Percentiles rank a stretch among this genome's conserved stretches.
Evolutionary conservation across 768 basidiomycete genomes (phyloP).

Genomic region (Leccinum arenicola): DNA sequence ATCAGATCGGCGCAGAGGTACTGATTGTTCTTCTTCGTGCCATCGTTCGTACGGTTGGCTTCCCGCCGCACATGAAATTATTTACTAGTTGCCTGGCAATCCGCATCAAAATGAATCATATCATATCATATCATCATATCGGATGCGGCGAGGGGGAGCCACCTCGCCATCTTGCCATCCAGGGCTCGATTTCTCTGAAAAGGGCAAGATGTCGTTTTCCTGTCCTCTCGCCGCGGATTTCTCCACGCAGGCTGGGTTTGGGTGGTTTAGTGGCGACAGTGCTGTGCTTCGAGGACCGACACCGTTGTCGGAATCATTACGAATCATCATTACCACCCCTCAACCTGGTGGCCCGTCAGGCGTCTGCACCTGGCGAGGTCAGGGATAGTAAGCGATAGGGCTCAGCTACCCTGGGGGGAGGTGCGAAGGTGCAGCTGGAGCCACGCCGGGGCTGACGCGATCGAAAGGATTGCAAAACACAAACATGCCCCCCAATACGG

Average conservation of each 20-base stretch:
- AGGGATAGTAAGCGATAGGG: not conserved
- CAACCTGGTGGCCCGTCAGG: not conserved
- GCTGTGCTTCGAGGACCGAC: not conserved
- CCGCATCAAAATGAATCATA: constrained; percentile 15
- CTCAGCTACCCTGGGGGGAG: not conserved
- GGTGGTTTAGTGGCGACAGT: constrained; percentile 2
- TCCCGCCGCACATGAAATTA: constrained; percentile 10
- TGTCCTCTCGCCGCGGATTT: not conserved
- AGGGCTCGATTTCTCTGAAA: constrained; percentile 4
- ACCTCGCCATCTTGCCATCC: not conserved
- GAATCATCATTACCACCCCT: not conserved
- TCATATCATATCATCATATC: not conserved
- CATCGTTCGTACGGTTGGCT: not conserved
- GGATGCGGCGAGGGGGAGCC: not conserved
- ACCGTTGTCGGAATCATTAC: not conserved
- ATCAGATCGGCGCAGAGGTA: constrained; percentile 10
- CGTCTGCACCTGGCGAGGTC: not conserved
- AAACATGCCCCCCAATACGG: not conserved
- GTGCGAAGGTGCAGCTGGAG: not conserved
- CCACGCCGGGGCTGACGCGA: not conserved
- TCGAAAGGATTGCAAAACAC: not conserved
- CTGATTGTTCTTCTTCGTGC: not conserved
- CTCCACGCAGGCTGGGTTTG: not conserved
- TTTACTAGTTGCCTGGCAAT: constrained; percentile 24
- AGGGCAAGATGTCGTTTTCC: constrained; percentile 1